Evolutionary conservation across 140 eudicot genomes (phyloP).

Genomic region (Oenanthe javanica): DNA sequence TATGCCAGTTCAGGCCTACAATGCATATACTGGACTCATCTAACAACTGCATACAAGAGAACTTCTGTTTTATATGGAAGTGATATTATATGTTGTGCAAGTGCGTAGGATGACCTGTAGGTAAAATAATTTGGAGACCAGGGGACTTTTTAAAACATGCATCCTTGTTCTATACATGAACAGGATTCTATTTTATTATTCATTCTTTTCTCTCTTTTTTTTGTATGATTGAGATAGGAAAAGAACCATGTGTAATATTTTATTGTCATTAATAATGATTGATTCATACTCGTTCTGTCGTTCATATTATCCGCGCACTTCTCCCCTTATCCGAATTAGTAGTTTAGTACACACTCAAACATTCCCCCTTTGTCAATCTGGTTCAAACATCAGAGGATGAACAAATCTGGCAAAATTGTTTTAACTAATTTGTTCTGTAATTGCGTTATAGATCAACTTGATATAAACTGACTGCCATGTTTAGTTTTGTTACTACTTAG

Average conservation of each 20-base stretch:
- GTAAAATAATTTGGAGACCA: neutral
- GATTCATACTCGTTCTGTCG: neutral
- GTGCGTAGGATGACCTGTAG: neutral
- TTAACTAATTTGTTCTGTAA: too few relatives aligned
- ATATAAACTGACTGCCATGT: too few relatives aligned
- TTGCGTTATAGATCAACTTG: too few relatives aligned
- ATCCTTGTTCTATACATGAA: neutral
- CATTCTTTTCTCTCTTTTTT: neutral
- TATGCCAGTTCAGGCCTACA: conserved; percentile 5
- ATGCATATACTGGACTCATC: neutral
- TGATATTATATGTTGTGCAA: neutral
- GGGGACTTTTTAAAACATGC: neutral
- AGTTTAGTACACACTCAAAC: too few relatives aligned
- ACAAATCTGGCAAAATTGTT: too few relatives aligned
- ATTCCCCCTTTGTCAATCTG: too few relatives aligned
- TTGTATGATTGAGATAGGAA: neutral
- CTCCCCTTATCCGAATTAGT: too few relatives aligned
- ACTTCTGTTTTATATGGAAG: neutral
- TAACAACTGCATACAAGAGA: neutral
- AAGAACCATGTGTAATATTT: neutral
- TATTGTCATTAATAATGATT: neutral
- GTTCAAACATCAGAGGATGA: too few relatives aligned
- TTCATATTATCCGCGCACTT: too few relatives aligned
- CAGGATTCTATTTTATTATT: neutral
- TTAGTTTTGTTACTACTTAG: too few relatives aligned